These are phyloP conservation scores for Neoscytalidium dimidiatum DNA, from an alignment of 2,329 filamentous ascomycete species.

Conservation along the genomic window DNA sequence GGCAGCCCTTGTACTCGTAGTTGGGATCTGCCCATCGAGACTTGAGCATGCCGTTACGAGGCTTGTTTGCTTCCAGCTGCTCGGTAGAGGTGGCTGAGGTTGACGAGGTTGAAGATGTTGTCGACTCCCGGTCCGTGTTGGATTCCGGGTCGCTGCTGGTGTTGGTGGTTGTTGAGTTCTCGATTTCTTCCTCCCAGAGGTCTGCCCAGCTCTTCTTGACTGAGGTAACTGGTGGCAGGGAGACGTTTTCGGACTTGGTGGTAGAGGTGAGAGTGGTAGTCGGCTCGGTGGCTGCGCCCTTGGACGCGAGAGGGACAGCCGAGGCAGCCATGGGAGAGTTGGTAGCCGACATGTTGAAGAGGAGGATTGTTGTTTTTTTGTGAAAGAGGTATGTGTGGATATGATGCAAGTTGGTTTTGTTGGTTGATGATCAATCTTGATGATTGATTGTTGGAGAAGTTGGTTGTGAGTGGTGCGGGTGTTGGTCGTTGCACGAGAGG, in stretches of 20 bases:
- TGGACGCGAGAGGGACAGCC: background rate
- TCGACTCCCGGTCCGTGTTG: background rate
- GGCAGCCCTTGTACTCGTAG: background rate
- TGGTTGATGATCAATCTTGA: background rate
- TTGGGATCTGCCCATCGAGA: background rate
- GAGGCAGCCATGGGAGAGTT: background rate
- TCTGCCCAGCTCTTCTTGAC: conserved; percentile 5
- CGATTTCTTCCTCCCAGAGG: background rate
- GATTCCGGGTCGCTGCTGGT: background rate
- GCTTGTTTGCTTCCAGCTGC: background rate
- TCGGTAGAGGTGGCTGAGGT: background rate
- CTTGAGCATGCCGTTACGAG: background rate
- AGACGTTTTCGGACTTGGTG: background rate
- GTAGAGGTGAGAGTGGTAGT: background rate
- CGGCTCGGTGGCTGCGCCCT: background rate
- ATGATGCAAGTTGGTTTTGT: background rate
- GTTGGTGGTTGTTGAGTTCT: background rate
- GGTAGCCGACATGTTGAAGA: background rate
- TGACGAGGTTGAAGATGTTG: background rate
- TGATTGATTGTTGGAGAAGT: background rate
- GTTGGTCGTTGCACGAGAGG: background rate
- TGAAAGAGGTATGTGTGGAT: background rate
- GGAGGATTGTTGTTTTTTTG: background rate
- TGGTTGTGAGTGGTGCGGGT: background rate
- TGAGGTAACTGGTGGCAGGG: background rate